Evolutionary conservation across 345 rosid species (phyloP).

Genomic region (Citrus sp.): DNA sequence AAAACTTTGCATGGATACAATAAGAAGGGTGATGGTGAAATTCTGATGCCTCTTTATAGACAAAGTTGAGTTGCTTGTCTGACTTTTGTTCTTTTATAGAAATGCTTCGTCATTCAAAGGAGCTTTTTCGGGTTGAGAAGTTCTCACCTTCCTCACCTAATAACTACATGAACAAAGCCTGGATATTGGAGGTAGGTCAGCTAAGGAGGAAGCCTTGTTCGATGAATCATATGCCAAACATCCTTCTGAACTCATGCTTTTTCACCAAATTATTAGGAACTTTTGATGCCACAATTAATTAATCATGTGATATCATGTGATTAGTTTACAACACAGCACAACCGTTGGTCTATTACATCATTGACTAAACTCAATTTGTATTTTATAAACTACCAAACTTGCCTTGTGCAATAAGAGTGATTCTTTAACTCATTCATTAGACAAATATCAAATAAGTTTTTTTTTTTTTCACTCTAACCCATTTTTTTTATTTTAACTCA

Average conservation of each 20-base stretch:
- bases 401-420: neutral
- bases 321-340: neutral
- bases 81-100: neutral
- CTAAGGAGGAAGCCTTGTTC: slow-evolving; percentile 20
- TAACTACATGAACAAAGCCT: slow-evolving; percentile 10
- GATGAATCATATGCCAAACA: neutral
- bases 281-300: neutral
- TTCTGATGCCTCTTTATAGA: neutral
- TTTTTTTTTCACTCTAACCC: no score
- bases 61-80: neutral
- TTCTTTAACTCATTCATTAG: no score
- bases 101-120: neutral
- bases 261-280: neutral
- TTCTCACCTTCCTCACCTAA: slow-evolving; percentile 56
- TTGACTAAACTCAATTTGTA: neutral
- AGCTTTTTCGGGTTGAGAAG: neutral
- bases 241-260: neutral
- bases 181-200: slow-evolving; percentile 42
- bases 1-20: slow-evolving; percentile 8
- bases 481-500: no score
- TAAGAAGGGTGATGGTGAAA: neutral
- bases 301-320: neutral
- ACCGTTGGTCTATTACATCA: neutral
- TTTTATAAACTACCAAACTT: neutral
- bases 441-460: neutral